Evolutionary conservation across 495 filamentous ascomycete species (phyloP), one percentile per base, ranked within the genome.

Genomic region (Talaromyces borbonicus): DNA sequence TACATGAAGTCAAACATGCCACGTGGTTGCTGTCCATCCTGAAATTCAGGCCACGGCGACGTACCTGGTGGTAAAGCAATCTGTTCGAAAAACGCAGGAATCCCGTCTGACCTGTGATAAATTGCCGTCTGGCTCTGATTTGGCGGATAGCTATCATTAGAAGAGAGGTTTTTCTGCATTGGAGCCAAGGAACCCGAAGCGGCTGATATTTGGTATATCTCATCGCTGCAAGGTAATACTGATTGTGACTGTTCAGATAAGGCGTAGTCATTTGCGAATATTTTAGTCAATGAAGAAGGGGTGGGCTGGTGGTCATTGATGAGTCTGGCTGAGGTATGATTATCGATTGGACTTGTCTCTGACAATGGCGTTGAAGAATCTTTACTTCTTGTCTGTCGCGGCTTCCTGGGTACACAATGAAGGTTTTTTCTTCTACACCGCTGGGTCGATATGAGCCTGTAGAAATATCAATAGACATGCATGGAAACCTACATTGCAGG

Each of bases 81-180:
- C 8, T 59, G 58, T 26, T 61, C 56, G 22, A 61, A 61, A 11
- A 61, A 61, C 4, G 52, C 54, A 1, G 58, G 58, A 24, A 53
- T 59, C 0, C 39, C 46, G 18, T 51, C 23, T 42, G 35, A 15
- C 54, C 53, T 23, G 30, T 26, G 9, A 56, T 56, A 9, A 40
- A 38, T 26, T 54, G 56, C 14, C 38, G 8, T 24, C 31, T 40
- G 26, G 49, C 57, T 41, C 50, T 29, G 56, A 59, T 25, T 20
- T 7, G 5, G 19, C 19, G 24, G 35, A 39, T 38, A 30, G 24
- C 8, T n/a, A 37, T 46, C 5, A 36, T 16, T 20, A 11, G 15
- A 5, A 6, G 12, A 31, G 18, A n/a, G 46, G 4, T 49, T 55
- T 56, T 16, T 54, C 8, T 16, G 32, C 19, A 18, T 14, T 7